Evolutionary conservation across 306 rosid species (phyloP).

Genomic region (Gynostemma pentaphyllum): DNA sequence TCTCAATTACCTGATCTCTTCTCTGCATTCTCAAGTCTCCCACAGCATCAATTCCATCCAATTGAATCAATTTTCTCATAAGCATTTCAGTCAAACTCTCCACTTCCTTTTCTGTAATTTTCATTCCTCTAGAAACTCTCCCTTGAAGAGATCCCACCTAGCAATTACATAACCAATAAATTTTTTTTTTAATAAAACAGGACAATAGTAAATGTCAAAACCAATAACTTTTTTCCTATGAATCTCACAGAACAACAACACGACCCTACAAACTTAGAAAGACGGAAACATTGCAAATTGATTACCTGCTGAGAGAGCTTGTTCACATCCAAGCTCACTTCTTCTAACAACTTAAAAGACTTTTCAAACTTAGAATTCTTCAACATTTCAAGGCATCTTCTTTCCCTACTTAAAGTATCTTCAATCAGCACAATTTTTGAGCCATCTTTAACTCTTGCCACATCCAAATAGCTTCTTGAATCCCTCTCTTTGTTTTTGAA

Average conservation of each 20-base stretch:
- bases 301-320: constrained; percentile 43
- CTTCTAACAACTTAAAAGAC: constrained; percentile 30
- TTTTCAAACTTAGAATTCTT: constrained; percentile 36
- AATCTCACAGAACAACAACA: too few species aligned
- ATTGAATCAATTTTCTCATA: constrained; percentile 44
- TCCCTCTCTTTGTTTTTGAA: constrained; percentile 69
- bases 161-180: too few species aligned
- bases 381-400: constrained; percentile 37
- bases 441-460: constrained; percentile 49
- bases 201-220: too few species aligned
- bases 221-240: too few species aligned
- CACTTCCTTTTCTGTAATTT: constrained; percentile 27
- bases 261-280: too few species aligned
- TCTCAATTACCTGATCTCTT: constrained; percentile 52
- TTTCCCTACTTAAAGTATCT: constrained; percentile 45
- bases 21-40: constrained; percentile 48
- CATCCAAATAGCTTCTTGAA: constrained; percentile 61
- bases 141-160: not conserved
- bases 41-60: constrained; percentile 53
- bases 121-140: constrained; percentile 17
- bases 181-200: too few species aligned
- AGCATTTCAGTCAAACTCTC: constrained; percentile 52
- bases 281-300: not conserved
- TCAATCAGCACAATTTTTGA: constrained; percentile 55
- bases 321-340: constrained; percentile 40